Percentiles rank a stretch among this genome's conserved stretches.
Conservation (phyloP, 2,329 filamentous ascomycete genomes). For the Monosporascus sp. region DNA sequence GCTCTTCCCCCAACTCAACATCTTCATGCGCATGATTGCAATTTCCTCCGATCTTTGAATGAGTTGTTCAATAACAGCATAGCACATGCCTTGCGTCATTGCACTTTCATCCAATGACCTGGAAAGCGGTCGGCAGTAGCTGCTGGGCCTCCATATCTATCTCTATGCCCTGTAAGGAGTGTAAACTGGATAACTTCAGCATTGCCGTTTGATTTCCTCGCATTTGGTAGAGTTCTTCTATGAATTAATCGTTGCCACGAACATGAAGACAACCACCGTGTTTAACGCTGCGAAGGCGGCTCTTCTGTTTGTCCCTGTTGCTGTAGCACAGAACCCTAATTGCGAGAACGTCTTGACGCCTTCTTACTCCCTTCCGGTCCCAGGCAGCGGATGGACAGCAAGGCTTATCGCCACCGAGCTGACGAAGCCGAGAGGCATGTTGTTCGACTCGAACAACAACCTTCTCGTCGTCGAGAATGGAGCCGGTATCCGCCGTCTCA, state of each 20-base stretch:
- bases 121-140: background rate
- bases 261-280: background rate
- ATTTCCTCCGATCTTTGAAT: background rate
- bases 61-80: background rate
- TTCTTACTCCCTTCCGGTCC: slow-evolving; percentile 7
- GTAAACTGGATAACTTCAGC: background rate
- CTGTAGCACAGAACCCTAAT: background rate
- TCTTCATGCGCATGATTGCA: background rate
- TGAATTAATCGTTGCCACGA: background rate
- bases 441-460: slow-evolving; percentile 30
- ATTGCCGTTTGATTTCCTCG: background rate
- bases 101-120: background rate
- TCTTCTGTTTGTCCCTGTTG: background rate
- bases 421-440: slow-evolving; percentile 25
- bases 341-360: slow-evolving; percentile 1
- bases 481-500: slow-evolving; percentile 27
- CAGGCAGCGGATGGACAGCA: slow-evolving; percentile 10
- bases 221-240: background rate
- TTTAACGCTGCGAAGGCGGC: background rate
- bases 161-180: no score
- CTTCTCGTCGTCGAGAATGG: slow-evolving; percentile 30
- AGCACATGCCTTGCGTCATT: background rate
- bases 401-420: slow-evolving; percentile 15
- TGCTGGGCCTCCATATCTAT: background rate
- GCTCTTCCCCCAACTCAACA: background rate